Base-by-base conservation (phyloP, 1,139 yeast genomes). In the Blastobotrys serpentis region DNA sequence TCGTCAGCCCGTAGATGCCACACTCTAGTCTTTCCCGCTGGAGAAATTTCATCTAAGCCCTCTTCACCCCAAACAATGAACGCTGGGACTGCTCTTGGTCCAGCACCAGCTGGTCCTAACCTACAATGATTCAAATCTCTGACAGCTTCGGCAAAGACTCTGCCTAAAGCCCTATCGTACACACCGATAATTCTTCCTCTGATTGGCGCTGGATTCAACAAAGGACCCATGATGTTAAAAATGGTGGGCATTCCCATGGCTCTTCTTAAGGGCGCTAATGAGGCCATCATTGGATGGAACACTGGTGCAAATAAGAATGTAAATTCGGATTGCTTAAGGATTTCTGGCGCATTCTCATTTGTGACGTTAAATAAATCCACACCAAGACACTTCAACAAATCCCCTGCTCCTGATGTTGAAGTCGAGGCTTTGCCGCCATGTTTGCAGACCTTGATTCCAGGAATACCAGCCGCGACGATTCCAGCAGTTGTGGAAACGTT, bases 341-440 rank as follows among this genome's bases (percentile, higher is more conserved):
- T 77, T 10, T 63, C 63, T 1, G 92, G 86, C 1, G 89, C 83
- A 1, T 86, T 79, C n/a, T 65, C 54, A 23, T 78, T 73, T 54
- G 78, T 83, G 26, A 89, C 88, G 59, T 81, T 79, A 59, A 79
- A 72, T 52, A 88, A 72, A 55, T 88, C 87, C 16, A 89, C 84
- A 0, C 96, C 98, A 36, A 92, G 74, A 26, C 79, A 75, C 36
- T 77, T 74, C 62, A 92, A 76, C 54, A 92, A 72, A 65, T 92
- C 98, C 1, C 97, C 97, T 1, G 98, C 85, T 0, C 98, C 98
- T 0, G 96, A 86, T 1, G 86, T 68, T 0, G 96, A 87, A 0
- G 98, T 89, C 0, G 96, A 82, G 0, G 98, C 98, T 61, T 92
- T 92, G 19, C 98, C 98, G 19, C 98, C 98, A 65, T 92, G 98